These are phyloP conservation scores for Salix koriyanagi DNA, from an alignment of 345 rosid species.

Conservation along the genomic window DNA sequence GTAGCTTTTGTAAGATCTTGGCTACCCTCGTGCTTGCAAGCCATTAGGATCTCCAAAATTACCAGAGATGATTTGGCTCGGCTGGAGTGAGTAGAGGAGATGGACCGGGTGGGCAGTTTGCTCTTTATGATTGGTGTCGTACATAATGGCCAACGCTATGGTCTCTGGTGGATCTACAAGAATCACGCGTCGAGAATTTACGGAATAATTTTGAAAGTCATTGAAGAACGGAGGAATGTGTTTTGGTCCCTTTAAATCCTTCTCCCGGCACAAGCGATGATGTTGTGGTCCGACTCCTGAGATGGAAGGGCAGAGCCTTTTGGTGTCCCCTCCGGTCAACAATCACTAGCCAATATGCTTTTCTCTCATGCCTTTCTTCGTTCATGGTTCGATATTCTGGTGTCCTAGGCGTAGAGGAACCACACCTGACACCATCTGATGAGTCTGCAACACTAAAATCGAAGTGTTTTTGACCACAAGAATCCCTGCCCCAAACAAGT, in stretches of 20 bases:
- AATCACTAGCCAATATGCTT: too few relatives aligned
- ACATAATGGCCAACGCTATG: not conserved
- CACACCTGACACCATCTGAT: constrained; percentile 14
- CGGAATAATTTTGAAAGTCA: not conserved
- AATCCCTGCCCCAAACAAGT: not conserved
- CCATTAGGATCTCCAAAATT: not conserved
- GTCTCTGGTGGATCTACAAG: not conserved
- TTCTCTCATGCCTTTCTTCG: too few relatives aligned
- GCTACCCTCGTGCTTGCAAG: not conserved
- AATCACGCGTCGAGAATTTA: too few relatives aligned
- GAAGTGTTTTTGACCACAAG: constrained; percentile 22
- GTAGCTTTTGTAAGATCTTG: not conserved
- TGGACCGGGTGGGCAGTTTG: not conserved
- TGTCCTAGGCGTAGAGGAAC: not conserved
- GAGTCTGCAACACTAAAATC: not conserved
- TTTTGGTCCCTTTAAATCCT: constrained; percentile 1
- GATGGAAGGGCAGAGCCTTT: too few relatives aligned
- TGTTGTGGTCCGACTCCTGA: too few relatives aligned
- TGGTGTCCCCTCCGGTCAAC: too few relatives aligned
- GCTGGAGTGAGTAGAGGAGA: not conserved
- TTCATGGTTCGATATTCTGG: too few relatives aligned
- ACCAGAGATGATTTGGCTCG: not conserved
- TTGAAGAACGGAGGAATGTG: not conserved
- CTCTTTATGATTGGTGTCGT: not conserved
- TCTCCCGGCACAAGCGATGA: not conserved